Evolutionary conservation across 352 stramenopile genomes (phyloP).

Genomic region (Phytophthora fragariaefolia): DNA sequence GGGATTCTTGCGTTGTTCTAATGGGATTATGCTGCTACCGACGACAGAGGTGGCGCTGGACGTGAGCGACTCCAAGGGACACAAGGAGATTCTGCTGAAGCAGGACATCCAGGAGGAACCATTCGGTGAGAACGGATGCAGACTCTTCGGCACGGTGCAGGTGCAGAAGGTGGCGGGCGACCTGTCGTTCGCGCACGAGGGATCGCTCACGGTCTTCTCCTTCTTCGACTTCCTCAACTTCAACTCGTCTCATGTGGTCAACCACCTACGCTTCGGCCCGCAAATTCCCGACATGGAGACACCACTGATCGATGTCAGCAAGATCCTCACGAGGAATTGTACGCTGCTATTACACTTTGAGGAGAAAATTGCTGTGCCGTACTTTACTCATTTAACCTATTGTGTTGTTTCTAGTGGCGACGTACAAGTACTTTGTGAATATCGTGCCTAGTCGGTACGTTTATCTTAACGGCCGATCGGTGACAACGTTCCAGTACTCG

Average conservation of each 20-base stretch:
- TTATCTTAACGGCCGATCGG: conserved; percentile 69
- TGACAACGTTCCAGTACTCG: conserved; percentile 89
- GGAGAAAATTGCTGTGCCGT: no score
- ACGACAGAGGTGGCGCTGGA: conserved; percentile 78
- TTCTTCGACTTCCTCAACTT: conserved; percentile 91
- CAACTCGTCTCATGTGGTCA: conserved; percentile 87
- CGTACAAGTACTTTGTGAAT: conserved; percentile 91
- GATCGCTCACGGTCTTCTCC: conserved; percentile 87
- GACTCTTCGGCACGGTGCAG: conserved; percentile 69
- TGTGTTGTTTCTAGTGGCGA: conserved; percentile 64
- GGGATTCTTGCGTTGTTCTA: no score
- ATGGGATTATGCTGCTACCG: conserved; percentile 1
- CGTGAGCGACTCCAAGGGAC: conserved; percentile 85
- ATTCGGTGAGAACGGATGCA: conserved; percentile 74
- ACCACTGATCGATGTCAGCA: conserved; percentile 84
- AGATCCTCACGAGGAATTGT: conserved; percentile 86
- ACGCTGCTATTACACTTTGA: no score
- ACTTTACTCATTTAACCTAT: no score
- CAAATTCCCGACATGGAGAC: conserved; percentile 87
- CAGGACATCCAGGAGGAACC: conserved; percentile 68
- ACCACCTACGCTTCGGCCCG: conserved; percentile 80
- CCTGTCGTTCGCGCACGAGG: conserved; percentile 87
- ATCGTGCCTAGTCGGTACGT: conserved; percentile 88
- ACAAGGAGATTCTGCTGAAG: conserved; percentile 83
- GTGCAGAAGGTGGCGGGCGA: conserved; percentile 87